Base-by-base conservation (phyloP, 352 stramenopile genomes). In the Phytopythium kandeliae region DNA sequence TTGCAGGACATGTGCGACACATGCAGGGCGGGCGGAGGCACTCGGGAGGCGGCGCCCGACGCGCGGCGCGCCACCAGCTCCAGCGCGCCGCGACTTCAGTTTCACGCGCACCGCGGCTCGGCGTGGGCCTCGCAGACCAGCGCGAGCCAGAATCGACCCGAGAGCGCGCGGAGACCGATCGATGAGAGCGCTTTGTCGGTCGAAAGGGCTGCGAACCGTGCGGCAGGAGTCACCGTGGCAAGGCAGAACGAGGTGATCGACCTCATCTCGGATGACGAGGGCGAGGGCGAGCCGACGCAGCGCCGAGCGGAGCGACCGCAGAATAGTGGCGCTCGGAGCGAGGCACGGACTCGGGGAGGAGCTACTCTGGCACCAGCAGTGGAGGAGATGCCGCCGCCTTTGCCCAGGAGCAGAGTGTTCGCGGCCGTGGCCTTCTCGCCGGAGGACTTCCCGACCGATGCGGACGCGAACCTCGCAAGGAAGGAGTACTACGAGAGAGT, bases 381-480 rank as follows among this genome's bases (percentile, higher is more conserved):
- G 15, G 25, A 46, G 44, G 36, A 55, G 21, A 21, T 47, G 19
- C 8, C 31, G 36, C 11, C 30, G 15, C 30, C 12, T 24, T 25
- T 61, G 10, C 59, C 63, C 15, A 57, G 68, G 37, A 70, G 67
- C 52, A 63, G 67, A 9, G 22, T 62, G 15, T 70, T 76, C 24
- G 44, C 54, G 4, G n/a, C 24, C 0, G 46, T 71, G 21, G 37
- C 24, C 2, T 83, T 75, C 38, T 19, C 48, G 12, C 43, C 30
- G 10, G 62, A 34, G 12, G 63, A 83, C 45, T 83, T 83, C 43
- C 68, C 68, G 8, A 67, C 55, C 16, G n/a, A 66, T 4, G 55
- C 62, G 21, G 45, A 51, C 19, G 52, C 45, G 2, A 51, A 42
- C 0, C 11, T 49, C 15, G 57, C 65, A 40, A 61, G 52, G 28